Evolutionary conservation across 2,329 filamentous ascomycete species (phyloP), one percentile per base, ranked within the genome.

Genomic region (Celoporthe dispersa): DNA sequence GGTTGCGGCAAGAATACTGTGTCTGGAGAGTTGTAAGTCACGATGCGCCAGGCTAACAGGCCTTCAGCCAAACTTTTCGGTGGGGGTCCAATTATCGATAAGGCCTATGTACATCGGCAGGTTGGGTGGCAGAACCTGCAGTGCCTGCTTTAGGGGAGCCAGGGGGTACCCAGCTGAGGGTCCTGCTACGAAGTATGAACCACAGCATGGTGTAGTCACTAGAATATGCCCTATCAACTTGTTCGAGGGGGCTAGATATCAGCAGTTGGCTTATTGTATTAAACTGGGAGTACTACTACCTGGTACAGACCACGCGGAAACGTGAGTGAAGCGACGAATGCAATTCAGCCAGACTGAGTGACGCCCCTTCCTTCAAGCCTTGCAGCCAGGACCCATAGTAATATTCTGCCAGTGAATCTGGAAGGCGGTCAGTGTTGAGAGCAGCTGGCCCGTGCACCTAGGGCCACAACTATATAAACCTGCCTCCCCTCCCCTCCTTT

Each of bases 61-160:
- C 44, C 44, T 37, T 48, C 48, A 62, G 39, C 62, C 62, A 71
- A 71, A 66, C 48, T 69, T 71, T 71, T 71, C 67, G 64, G 69
- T 71, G 66, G 69, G 60, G 69, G 69, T 57, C 63, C 59, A 41
- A 51, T 69, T 71, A 71, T 71, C 69, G 69, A 71, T 71, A 69
- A 69, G 67, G 25, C 64, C 41, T 33, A 16, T 37, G 31, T 25
- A 51, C 35, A 44, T 16, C 8, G n/a, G n/a, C n/a, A n/a, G n/a
- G n/a, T n/a, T n/a, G 28, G 14, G 44, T n/a, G 44, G 62, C 25
- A 55, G 51, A 55, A 25, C 51, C 51, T 55, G 51, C 25, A 7
- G 4, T 14, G 14, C 51, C 51, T 55, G 51, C 25, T 16, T 3
- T 14, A 28, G 51, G 8, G 51, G 25, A 31, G 51, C 51, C 14